Conservation (phyloP, 306 rosid species). For the Trifolium repens region DNA sequence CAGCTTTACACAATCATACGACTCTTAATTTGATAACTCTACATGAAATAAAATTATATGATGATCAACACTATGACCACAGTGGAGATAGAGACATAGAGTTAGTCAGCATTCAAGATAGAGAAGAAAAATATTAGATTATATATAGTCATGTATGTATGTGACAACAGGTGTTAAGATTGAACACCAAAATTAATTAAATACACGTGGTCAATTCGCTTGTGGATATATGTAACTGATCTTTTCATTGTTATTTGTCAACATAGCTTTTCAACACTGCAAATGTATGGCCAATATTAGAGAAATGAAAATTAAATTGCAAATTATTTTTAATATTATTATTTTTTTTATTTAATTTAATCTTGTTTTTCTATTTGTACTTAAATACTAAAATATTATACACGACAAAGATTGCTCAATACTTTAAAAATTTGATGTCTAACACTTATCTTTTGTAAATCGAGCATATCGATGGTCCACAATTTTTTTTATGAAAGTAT, state of each 20-base stretch:
- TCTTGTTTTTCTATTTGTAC: too few relatives aligned
- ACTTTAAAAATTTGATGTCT: too few relatives aligned
- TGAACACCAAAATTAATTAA: neutral
- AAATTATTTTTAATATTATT: too few relatives aligned
- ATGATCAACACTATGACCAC: neutral
- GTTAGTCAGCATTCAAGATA: conserved; percentile 7
- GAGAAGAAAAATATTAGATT: neutral
- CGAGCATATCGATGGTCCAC: too few relatives aligned
- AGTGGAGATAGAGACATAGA: neutral
- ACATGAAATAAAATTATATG: neutral
- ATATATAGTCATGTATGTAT: neutral
- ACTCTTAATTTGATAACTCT: neutral
- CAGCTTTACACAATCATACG: neutral
- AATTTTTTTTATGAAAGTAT: too few relatives aligned
- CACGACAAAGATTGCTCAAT: too few relatives aligned
- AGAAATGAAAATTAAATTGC: too few relatives aligned
- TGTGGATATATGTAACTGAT: neutral
- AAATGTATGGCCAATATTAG: neutral
- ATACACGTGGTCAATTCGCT: neutral
- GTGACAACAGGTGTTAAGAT: conserved; percentile 13
- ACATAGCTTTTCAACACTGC: neutral
- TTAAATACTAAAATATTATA: too few relatives aligned
- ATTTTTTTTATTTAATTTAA: too few relatives aligned
- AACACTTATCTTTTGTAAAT: too few relatives aligned
- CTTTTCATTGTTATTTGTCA: neutral